phyloP scores from a whole-genome alignment of 805 yeast species.

The Nakazawaea sp. region DNA sequence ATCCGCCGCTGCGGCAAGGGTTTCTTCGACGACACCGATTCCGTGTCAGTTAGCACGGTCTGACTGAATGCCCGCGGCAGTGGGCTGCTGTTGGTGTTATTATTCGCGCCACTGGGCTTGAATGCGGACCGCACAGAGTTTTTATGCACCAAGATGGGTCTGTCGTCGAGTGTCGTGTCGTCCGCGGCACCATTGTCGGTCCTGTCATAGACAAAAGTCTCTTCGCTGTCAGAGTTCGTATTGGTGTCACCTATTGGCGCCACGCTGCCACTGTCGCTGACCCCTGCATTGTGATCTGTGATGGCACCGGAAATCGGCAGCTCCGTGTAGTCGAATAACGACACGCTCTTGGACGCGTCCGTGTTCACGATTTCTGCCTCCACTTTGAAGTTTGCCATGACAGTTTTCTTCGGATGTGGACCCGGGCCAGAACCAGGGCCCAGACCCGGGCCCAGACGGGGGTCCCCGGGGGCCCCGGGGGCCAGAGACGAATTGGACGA shows the following conservation, averaged over 20 bases:
- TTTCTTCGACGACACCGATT: constrained; percentile 7
- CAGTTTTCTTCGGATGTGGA: background rate
- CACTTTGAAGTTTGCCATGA: constrained; percentile 7
- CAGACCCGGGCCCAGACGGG: background rate
- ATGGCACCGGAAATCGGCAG: background rate
- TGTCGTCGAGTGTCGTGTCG: background rate
- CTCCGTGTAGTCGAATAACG: constrained; percentile 7
- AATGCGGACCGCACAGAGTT: constrained; percentile 6
- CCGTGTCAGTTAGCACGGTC: constrained; percentile 9
- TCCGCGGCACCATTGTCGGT: background rate
- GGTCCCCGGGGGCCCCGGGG: background rate
- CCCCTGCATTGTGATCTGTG: background rate
- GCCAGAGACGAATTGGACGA: background rate
- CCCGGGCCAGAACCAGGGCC: no score
- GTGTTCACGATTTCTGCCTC: constrained; percentile 11
- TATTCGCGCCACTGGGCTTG: background rate
- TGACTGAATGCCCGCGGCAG: constrained; percentile 10
- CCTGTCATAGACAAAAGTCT: constrained; percentile 10
- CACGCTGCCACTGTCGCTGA: background rate
- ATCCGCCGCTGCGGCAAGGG: constrained; percentile 1
- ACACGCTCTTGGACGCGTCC: constrained; percentile 1
- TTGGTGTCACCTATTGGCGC: background rate
- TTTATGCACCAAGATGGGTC: constrained; percentile 10
- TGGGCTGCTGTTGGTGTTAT: constrained; percentile 1
- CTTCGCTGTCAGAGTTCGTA: constrained; percentile 8